These are phyloP conservation scores for Andalucia godoyi DNA, from an alignment of 78 protist genomes.

Conservation along the genomic window DNA sequence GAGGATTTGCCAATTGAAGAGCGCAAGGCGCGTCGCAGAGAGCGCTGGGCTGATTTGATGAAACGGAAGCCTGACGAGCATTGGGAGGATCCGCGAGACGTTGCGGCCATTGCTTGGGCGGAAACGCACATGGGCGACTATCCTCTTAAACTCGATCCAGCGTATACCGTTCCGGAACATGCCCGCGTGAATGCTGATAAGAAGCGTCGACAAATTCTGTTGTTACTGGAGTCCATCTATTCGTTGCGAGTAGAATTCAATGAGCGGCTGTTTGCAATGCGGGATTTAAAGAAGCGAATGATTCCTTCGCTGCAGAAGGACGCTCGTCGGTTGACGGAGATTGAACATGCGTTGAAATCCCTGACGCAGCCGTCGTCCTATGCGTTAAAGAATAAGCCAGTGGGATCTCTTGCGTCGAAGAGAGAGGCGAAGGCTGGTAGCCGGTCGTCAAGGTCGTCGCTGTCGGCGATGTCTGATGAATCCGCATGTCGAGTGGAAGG, in stretches of 20 bases:
- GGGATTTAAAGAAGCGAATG: slow-evolving; percentile 33
- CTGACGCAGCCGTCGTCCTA: too few relatives aligned
- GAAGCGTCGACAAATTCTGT: slow-evolving; percentile 41
- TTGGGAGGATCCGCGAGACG: slow-evolving; percentile 44
- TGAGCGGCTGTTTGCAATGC: slow-evolving; percentile 37
- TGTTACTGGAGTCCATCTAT: slow-evolving; percentile 36
- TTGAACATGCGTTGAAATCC: background rate
- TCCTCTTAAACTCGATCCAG: slow-evolving; percentile 33
- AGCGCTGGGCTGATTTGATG: slow-evolving; percentile 8
- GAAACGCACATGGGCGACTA: slow-evolving; percentile 44
- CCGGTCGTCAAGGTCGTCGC: too few relatives aligned
- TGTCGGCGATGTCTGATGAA: too few relatives aligned
- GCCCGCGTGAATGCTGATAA: slow-evolving; percentile 48
- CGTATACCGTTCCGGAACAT: slow-evolving; percentile 47
- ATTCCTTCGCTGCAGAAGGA: too few relatives aligned
- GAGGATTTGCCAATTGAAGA: background rate
- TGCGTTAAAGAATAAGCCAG: too few relatives aligned
- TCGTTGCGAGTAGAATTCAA: slow-evolving; percentile 38
- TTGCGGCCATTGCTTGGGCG: slow-evolving; percentile 13
- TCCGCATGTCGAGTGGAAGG: too few relatives aligned
- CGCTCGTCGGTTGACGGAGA: background rate
- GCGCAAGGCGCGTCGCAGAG: slow-evolving; percentile 4
- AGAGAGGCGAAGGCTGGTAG: too few relatives aligned
- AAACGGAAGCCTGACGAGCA: background rate
- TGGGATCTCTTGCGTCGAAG: too few relatives aligned